A percentile compares a stretch with the other conserved stretches of the same genome.
phyloP scores from a whole-genome alignment of 768 basidiomycete genomes.

The Thelephora aurantiotincta region DNA sequence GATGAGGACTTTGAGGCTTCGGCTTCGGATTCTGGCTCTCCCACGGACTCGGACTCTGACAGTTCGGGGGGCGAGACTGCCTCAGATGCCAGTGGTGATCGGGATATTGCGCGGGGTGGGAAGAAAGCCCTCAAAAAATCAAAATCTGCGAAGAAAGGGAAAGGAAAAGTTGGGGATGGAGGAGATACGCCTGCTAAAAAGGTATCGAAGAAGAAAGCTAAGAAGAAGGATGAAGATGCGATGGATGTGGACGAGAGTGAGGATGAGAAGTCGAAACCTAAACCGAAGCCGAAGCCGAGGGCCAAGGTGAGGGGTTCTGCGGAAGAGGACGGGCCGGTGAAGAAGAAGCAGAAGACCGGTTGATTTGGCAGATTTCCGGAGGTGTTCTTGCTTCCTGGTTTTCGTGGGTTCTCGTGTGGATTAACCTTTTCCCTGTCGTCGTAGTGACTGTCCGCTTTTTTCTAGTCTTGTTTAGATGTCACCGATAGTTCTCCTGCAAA shows the following conservation, averaged over 20 bases:
- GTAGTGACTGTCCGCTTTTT: too few relatives aligned
- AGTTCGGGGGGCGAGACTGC: conserved; percentile 65
- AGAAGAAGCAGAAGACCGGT: conserved; percentile 57
- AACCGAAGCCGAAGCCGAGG: conserved; percentile 37
- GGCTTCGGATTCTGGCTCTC: conserved; percentile 78
- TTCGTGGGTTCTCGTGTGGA: too few relatives aligned
- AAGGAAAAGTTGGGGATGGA: conserved; percentile 14
- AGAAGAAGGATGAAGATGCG: conserved; percentile 22
- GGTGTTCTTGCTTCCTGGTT: too few relatives aligned
- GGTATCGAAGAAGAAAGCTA: conserved; percentile 29
- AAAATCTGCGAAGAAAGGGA: conserved; percentile 18
- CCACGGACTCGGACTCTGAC: conserved; percentile 56
- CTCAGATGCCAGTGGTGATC: conserved; percentile 75
- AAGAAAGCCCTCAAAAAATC: conserved; percentile 27
- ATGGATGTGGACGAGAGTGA: conserved; percentile 17
- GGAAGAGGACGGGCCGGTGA: conserved; percentile 40
- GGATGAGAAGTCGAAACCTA: conserved; percentile 21
- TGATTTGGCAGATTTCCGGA: too few relatives aligned
- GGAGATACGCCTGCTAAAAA: conserved; percentile 27
- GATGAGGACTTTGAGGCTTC: conserved; percentile 90
- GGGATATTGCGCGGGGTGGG: conserved; percentile 33
- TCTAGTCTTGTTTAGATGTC: too few relatives aligned
- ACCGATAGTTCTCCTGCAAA: too few relatives aligned
- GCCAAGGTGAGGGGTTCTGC: conserved; percentile 23
- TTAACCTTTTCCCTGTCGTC: too few relatives aligned